Evolutionary conservation across 306 rosid species (phyloP).

Genomic region (Ormosia semicastrata): DNA sequence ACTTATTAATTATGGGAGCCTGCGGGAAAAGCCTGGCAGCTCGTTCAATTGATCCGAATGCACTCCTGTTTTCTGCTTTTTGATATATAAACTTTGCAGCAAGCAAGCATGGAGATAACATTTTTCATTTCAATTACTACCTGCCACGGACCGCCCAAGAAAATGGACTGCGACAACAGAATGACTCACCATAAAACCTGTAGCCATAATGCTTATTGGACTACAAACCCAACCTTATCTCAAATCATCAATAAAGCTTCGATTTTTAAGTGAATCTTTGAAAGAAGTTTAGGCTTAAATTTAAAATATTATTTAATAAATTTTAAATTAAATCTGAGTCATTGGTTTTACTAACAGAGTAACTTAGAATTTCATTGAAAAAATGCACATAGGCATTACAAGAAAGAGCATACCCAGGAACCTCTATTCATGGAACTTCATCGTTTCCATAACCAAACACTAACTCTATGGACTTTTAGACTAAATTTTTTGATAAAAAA

Average conservation of each 20-base stretch:
- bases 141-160: slow-evolving; percentile 32
- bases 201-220: neutral
- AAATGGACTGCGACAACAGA: neutral
- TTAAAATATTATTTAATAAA: neutral
- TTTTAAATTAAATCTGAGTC: neutral
- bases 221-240: slow-evolving; percentile 24
- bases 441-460: neutral
- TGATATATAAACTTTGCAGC: slow-evolving; percentile 92
- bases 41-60: slow-evolving; percentile 65
- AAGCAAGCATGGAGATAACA: slow-evolving; percentile 62
- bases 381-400: neutral
- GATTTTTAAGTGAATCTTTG: neutral
- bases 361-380: neutral
- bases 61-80: slow-evolving; percentile 75
- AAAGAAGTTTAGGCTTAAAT: neutral
- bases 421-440: neutral
- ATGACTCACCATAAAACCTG: neutral
- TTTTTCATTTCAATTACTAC: slow-evolving; percentile 22
- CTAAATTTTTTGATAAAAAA: no score
- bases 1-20: slow-evolving; percentile 72
- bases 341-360: no score
- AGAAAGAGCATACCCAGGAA: neutral
- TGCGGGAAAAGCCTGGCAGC: slow-evolving; percentile 65
- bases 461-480: neutral
- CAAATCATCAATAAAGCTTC: neutral